Evolutionary conservation across 805 yeast species (phyloP).

Genomic region (Candida khao-thaluensis): DNA sequence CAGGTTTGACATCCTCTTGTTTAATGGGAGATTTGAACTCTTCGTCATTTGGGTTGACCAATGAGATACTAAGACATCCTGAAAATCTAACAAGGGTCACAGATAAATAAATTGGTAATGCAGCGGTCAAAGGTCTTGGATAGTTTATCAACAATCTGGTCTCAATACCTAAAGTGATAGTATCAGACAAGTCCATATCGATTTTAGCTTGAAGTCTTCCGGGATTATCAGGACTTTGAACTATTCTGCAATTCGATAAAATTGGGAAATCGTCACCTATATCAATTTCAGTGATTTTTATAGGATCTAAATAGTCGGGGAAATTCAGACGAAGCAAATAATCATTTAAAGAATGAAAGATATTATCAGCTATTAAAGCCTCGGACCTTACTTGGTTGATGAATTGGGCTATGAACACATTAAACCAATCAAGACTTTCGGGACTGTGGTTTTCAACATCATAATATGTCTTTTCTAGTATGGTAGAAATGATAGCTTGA

Average conservation of each 20-base stretch:
- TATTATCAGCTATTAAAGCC: conserved; percentile 80
- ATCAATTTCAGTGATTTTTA: conserved; percentile 81
- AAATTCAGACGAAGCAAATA: conserved; percentile 60
- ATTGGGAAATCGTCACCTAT: conserved; percentile 96
- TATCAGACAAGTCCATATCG: conserved; percentile 86
- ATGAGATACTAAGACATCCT: conserved; percentile 80
- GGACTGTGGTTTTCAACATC: conserved; percentile 84
- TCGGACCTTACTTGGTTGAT: conserved; percentile 86
- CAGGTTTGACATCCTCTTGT: conserved; percentile 8
- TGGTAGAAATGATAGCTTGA: conserved; percentile 33
- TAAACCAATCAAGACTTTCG: conserved; percentile 96
- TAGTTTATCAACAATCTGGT: conserved; percentile 76
- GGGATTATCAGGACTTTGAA: conserved; percentile 52
- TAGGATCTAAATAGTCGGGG: conserved; percentile 78
- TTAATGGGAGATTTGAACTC: conserved; percentile 5
- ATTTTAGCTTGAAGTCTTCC: conserved; percentile 77
- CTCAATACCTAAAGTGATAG: conserved; percentile 81
- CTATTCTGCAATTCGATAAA: conserved; percentile 86
- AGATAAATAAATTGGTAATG: conserved; percentile 77
- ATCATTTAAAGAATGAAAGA: conserved; percentile 72
- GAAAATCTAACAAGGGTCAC: conserved; percentile 90
- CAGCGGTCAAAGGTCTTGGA: conserved; percentile 82
- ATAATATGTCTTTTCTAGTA: conserved; percentile 88
- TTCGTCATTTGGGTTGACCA: conserved; percentile 48
- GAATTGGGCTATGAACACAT: conserved; percentile 88